These are phyloP conservation scores for Xylona heveae DNA, from an alignment of 495 filamentous ascomycete species.

Conservation along the genomic window DNA sequence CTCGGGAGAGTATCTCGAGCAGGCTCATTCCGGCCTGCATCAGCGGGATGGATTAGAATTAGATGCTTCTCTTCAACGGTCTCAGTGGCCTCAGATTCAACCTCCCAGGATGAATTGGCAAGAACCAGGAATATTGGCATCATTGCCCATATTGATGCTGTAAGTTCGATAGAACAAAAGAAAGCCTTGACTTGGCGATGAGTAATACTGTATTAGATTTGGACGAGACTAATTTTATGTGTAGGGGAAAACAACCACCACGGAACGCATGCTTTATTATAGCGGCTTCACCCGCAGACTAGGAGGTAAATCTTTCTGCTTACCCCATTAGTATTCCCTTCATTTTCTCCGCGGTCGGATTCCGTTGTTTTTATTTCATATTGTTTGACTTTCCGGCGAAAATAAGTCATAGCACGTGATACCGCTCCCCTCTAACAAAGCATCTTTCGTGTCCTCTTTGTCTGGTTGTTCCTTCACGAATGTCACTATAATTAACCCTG, in stretches of 20 bases:
- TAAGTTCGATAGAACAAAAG: slow-evolving; percentile 22
- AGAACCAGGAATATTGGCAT: slow-evolving; percentile 91
- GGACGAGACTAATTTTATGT: slow-evolving; percentile 3
- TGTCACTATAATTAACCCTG: too few relatives aligned
- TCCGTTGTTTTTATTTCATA: slow-evolving; percentile 1
- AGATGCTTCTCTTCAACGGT: too few relatives aligned
- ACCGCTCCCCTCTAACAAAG: too few relatives aligned
- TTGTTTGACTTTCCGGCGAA: neutral
- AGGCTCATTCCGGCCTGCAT: too few relatives aligned
- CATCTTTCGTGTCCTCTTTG: too few relatives aligned
- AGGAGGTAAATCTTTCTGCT: slow-evolving; percentile 34
- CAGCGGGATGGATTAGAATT: too few relatives aligned
- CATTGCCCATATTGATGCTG: slow-evolving; percentile 96
- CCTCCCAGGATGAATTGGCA: slow-evolving; percentile 16
- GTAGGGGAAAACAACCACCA: slow-evolving; percentile 94
- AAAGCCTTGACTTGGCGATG: too few relatives aligned
- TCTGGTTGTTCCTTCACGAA: too few relatives aligned
- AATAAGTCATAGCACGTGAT: too few relatives aligned
- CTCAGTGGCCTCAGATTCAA: too few relatives aligned
- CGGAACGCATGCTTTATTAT: slow-evolving; percentile 98
- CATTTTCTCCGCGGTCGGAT: neutral
- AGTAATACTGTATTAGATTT: slow-evolving; percentile 6
- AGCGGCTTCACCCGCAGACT: slow-evolving; percentile 73
- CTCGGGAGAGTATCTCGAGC: too few relatives aligned
- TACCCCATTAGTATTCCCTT: neutral